These are phyloP conservation scores for Cenchrus americanus DNA, from an alignment of 176 grass and related monocot genomes.

Conservation along the genomic window DNA sequence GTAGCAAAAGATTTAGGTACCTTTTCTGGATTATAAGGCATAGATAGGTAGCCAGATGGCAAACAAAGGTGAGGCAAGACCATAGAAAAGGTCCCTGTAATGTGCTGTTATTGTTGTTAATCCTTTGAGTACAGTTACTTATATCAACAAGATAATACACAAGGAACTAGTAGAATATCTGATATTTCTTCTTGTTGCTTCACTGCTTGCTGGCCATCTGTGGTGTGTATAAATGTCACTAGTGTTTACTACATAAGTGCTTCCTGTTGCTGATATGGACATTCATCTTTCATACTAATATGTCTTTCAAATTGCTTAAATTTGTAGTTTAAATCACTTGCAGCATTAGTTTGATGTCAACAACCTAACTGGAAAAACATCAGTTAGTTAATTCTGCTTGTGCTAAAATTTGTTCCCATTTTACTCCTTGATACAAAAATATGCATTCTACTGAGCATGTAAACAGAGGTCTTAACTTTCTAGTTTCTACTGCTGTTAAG, in stretches of 20 bases:
- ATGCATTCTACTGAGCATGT: background rate
- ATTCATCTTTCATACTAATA: background rate
- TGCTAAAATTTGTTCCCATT: background rate
- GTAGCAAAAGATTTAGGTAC: background rate
- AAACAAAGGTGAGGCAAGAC: background rate
- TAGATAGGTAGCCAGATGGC: background rate
- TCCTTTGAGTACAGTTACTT: background rate
- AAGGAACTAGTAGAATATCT: background rate
- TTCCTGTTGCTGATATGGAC: conserved; percentile 17
- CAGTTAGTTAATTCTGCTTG: background rate
- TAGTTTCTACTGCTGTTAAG: background rate
- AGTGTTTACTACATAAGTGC: background rate
- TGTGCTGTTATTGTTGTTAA: background rate
- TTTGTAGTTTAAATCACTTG: background rate
- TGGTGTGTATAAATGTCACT: background rate
- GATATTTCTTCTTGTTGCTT: conserved; percentile 18
- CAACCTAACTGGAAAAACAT: conserved; percentile 2
- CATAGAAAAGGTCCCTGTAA: background rate
- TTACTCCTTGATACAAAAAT: background rate
- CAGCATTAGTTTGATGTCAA: background rate
- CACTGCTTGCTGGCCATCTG: background rate
- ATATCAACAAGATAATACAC: background rate
- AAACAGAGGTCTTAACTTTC: background rate
- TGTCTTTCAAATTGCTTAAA: conserved; percentile 22
- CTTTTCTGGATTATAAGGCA: background rate